These are phyloP conservation scores for Colletotrichum shisoi DNA, from an alignment of 2,329 filamentous ascomycete species.

Conservation along the genomic window DNA sequence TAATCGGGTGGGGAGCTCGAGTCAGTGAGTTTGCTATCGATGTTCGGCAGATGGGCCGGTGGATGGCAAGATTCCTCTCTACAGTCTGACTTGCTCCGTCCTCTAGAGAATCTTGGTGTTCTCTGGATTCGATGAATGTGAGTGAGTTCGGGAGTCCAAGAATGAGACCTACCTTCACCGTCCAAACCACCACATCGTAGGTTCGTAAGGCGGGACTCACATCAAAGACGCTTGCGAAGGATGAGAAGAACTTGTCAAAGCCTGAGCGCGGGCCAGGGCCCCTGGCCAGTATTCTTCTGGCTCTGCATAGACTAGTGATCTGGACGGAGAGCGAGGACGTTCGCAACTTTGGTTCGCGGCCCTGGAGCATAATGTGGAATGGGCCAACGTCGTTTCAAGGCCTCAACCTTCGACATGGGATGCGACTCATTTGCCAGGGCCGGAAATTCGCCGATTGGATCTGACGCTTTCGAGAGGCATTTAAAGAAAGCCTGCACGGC, in stretches of 20 bases:
- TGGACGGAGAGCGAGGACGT: slow-evolving; percentile 17
- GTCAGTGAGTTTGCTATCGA: slow-evolving; percentile 24
- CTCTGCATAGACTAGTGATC: slow-evolving; percentile 22
- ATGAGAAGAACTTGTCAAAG: neutral
- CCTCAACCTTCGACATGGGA: slow-evolving; percentile 21
- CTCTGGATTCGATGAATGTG: neutral
- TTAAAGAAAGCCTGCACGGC: neutral
- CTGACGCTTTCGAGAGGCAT: too few species aligned
- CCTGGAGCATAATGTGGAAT: slow-evolving; percentile 27
- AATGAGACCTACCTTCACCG: neutral
- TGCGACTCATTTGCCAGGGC: neutral
- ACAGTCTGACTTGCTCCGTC: neutral
- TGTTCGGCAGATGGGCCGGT: slow-evolving; percentile 14
- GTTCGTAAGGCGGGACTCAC: neutral
- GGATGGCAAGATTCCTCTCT: neutral
- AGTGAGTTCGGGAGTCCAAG: neutral
- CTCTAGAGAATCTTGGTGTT: neutral
- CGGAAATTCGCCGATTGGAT: neutral
- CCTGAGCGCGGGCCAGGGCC: slow-evolving; percentile 17
- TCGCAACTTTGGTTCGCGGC: slow-evolving; percentile 24
- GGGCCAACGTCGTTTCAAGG: slow-evolving; percentile 35
- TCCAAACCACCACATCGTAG: neutral
- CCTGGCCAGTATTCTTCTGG: slow-evolving; percentile 13
- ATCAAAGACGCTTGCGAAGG: neutral
- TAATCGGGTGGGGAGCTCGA: slow-evolving; percentile 3